Evolutionary conservation across 768 basidiomycete species (phyloP).

Genomic region (Tulasnella sp.): DNA sequence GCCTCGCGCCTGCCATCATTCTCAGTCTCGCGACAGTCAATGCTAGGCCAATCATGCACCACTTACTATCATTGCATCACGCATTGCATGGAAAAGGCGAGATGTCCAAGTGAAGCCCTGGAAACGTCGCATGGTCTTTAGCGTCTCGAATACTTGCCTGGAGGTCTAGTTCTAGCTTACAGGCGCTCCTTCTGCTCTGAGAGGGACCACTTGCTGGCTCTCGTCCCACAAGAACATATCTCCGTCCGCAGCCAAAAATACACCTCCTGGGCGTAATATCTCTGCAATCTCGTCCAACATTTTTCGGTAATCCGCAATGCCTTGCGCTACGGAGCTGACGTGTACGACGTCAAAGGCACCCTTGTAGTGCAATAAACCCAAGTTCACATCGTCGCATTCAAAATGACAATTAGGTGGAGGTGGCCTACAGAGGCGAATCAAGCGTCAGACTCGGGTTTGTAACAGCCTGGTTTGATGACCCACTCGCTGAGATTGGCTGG

Average conservation of each 20-base stretch:
- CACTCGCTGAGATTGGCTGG: slow-evolving; percentile 16
- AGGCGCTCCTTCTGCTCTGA: neutral
- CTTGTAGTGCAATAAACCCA: slow-evolving; percentile 16
- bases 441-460: neutral
- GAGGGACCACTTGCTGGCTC: neutral
- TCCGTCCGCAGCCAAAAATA: slow-evolving; percentile 12
- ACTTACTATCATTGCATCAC: neutral
- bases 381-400: slow-evolving; percentile 26
- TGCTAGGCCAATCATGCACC: neutral
- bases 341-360: slow-evolving; percentile 23
- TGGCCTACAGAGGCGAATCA: neutral
- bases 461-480: neutral
- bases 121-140: neutral
- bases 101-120: neutral
- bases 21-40: neutral
- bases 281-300: slow-evolving; percentile 13
- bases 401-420: slow-evolving; percentile 25
- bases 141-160: neutral
- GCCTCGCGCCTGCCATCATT: neutral
- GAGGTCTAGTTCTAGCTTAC: neutral
- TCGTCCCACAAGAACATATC: slow-evolving; percentile 17
- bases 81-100: neutral
- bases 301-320: slow-evolving; percentile 10
- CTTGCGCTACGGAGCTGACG: neutral
- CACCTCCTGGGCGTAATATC: slow-evolving; percentile 14